These are phyloP conservation scores for Calocera cornea DNA, from an alignment of 768 basidiomycete genomes.

Conservation along the genomic window DNA sequence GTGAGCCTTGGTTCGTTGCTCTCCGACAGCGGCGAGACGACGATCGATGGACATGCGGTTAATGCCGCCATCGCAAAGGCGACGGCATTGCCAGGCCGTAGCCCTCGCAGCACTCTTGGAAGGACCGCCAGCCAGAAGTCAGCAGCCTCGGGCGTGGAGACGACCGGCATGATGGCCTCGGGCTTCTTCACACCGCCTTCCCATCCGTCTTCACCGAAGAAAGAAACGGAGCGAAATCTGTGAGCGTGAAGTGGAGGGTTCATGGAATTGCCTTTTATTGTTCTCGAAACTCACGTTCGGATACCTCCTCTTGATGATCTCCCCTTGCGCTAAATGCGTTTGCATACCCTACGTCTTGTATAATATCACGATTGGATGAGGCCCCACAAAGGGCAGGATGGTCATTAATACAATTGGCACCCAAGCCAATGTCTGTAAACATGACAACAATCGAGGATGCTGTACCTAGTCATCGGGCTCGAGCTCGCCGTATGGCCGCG, in stretches of 20 bases:
- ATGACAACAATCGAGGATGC: background rate
- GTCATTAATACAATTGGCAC: slow-evolving; percentile 3
- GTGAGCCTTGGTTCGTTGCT: background rate
- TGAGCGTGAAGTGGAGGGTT: background rate
- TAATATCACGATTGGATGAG: background rate
- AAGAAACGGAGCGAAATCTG: background rate
- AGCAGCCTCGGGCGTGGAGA: background rate
- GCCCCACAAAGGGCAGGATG: background rate
- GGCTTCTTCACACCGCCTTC: background rate
- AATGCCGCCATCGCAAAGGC: background rate
- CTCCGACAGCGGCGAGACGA: background rate
- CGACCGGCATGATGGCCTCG: background rate
- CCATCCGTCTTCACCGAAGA: background rate
- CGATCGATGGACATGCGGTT: background rate
- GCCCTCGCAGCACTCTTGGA: background rate
- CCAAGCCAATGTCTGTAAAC: background rate
- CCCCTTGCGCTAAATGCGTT: background rate
- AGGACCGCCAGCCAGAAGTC: background rate
- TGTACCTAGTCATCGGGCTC: slow-evolving; percentile 47
- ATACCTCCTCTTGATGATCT: background rate
- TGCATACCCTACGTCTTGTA: background rate
- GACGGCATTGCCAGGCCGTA: background rate
- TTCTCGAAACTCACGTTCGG: background rate
- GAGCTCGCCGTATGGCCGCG: slow-evolving; percentile 81
- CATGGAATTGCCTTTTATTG: background rate